Base-by-base conservation (phyloP, 2,329 filamentous ascomycete species). In the Penicillium sp. region DNA sequence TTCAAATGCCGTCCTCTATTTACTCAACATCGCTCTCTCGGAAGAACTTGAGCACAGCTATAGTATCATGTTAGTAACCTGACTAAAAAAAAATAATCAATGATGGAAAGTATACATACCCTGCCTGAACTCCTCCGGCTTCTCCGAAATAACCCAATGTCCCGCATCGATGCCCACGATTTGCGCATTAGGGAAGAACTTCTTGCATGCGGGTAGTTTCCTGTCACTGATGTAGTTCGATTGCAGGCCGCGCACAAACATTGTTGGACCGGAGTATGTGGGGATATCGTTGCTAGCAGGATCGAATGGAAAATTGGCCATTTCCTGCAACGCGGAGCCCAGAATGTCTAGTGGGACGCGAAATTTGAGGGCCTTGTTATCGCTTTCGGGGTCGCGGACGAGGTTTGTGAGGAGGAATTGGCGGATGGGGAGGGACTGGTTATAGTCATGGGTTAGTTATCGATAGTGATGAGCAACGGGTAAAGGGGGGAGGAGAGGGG, bases 321-420 rank as follows among this genome's bases (percentile, higher is more conserved):
- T 83, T 61, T 89, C 79, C 63, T 85, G 82, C 42, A 99, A 77
- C 0, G 85, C 80, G 48, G 80, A 78, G 3, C 81, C 86, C 0
- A 99, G 77, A 3, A 83, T 85, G 47, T 82, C 79, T 11, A 99
- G 76, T 0, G 94, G 93, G 3, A 97, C 85, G 26, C 90, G 83
- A 74, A 94, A 97, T 64, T 83, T 86, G 64, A 88, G 82, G 2
- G 77, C 77, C 52, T 81, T 78, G 51, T 79, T 75, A 3, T 80
- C 74, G 18, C 71, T 67, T 3, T 72, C 66, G 3, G 86, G 83
- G 63, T 73, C 66, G 5, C 86, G 83, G 63, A 88, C 74, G 40
- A 97, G 78, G 69, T 97, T 99, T 11, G 89, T 90, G 0, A 99
- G 83, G 16, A 99, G 82, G 71, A 97, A 99, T 68, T 97, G 92